Percentiles rank a stretch among this genome's conserved stretches.
phyloP scores from a whole-genome alignment of 805 yeast genomes.

The Diddensiella transvaalensis region DNA sequence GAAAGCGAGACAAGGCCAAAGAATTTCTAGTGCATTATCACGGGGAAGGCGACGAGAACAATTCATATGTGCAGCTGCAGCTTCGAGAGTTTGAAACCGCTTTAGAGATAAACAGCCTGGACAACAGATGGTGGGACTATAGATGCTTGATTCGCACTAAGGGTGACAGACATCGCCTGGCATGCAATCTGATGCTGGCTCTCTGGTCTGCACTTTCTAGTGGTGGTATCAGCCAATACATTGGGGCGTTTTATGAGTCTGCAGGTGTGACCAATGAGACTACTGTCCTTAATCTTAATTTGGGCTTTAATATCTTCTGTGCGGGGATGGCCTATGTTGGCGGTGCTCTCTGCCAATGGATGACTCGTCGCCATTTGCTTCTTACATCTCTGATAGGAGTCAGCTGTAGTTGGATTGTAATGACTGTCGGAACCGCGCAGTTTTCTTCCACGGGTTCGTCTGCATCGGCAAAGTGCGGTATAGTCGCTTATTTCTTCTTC shows the following conservation, averaged over 20 bases:
- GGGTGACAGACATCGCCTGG: conserved; percentile 15
- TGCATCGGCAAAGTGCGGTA: conserved; percentile 25
- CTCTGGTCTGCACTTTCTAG: conserved; percentile 12
- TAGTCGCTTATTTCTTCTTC: conserved; percentile 17
- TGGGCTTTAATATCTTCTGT: conserved; percentile 6
- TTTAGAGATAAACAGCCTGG: conserved; percentile 12
- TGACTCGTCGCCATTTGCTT: conserved; percentile 29
- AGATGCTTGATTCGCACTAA: conserved; percentile 12
- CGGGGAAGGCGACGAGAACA: conserved; percentile 13
- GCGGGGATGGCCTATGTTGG: conserved; percentile 14
- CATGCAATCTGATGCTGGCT: conserved; percentile 13
- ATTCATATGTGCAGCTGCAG: conserved; percentile 14
- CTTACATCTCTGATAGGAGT: conserved; percentile 24
- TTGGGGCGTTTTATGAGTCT: conserved; percentile 13
- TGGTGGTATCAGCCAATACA: conserved; percentile 13
- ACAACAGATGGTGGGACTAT: conserved; percentile 19
- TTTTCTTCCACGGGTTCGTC: conserved; percentile 19
- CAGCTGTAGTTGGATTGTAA: conserved; percentile 23
- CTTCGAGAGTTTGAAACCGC: conserved; percentile 14
- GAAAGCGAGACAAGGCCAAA: conserved; percentile 13
- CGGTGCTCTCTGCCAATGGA: conserved; percentile 25
- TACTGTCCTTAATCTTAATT: conserved; percentile 14
- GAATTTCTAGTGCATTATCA: conserved; percentile 15
- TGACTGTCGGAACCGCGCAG: conserved; percentile 28
- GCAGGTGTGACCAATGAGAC: conserved; percentile 15